Base-by-base conservation (phyloP, 2,329 filamentous ascomycete genomes). In the Aureobasidium sp. region DNA sequence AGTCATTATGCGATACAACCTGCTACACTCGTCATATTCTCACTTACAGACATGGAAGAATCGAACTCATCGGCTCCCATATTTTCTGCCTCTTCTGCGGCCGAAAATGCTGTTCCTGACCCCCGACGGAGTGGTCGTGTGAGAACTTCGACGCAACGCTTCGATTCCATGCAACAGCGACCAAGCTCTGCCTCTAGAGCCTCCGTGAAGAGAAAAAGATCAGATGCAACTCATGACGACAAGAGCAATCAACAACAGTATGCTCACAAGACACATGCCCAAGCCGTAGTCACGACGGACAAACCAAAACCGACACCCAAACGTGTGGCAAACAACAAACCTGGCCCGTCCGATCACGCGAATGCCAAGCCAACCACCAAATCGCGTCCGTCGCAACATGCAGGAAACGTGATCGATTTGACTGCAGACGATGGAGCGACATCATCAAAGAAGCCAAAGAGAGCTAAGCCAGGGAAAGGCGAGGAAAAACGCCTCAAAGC, bases 401-500 rank as follows among this genome's bases (percentile, higher is more conserved):
- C 32, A 29, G n/a, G 25, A 30, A 37, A 62, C 2, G 34, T 54
- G 3, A 36, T 48, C 13, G 60, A 63, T n/a, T 21, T 39, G 37
- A 65, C 62, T n/a, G 49, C 48, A 21, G 64, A 61, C 34, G 60
- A 47, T 21, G 37, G 15, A n/a, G 15, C 32, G 37, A 57, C 21
- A 54, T n/a, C 44, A 6, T 36, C 39, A 5, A 59, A 62, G 45
- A 63, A 47, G 25, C 61, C 34, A 3, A 66, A 65, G 57, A 64
- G 49, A 25, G 62, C 63, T 49, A 64, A 64, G 37, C 29, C 62
- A 6, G 32, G 42, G 3, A 67, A 63, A 16, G 59, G 67, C 34
- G 65, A 65, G 44, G 70, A 71, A 60, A 67, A 63, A 44, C 68
- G 66, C 4, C 63, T 71, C 27, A 62, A 59, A 8, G 30, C 1